Base-by-base conservation (phyloP, 2,329 filamentous ascomycete genomes). In the Sporothrix inflata region DNA sequence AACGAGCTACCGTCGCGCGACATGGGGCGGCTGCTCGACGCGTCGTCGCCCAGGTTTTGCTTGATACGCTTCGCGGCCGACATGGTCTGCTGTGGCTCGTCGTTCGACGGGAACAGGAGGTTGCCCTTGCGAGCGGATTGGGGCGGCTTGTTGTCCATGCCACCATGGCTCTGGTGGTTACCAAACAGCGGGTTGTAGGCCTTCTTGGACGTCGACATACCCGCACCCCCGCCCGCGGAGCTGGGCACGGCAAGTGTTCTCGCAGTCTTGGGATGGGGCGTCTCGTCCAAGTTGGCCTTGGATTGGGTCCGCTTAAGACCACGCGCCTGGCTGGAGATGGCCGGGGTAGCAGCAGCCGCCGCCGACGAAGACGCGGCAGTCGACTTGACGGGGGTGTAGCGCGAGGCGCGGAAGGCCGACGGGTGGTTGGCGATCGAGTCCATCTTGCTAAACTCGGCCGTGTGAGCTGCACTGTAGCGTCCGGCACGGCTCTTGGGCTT, bases 401-500 rank as follows among this genome's bases (percentile, higher is more conserved):
- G 85, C 73, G 88, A 85, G 27, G 87, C 86, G 74, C 93, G 87
- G 83, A 91, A 96, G 19, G 91, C 88, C 12, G 94, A 97, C 9
- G 94, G 86, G 79, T 98, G 94, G 74, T 91, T 91, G 57, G 90
- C 93, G 78, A 98, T 98, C 1, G 94, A 98, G 79, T 97, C 94
- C 95, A 98, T 98, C 85, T 97, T 98, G 82, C 93, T 93, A 83
- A 98, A 98, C 78, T 95, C 89, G 67, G 91, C 90, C 88, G 93
- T 92, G 80, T 98, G 95, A 49, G 89, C 90, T 74, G 94, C 91
- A 79, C 93, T 97, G 82, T 91, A 98, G 61, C 95, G 91, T 66
- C 90, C 85, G 68, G 89, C 87, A 79, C 91, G 94, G 76, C 93
- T 90, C 82, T 91, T 97, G 14, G 94, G 89, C 76, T 89, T 89